Percentiles rank a stretch among this genome's conserved stretches.
Evolutionary conservation across 2,329 filamentous ascomycete genomes (phyloP).

Genomic region (Fusarium sp.): DNA sequence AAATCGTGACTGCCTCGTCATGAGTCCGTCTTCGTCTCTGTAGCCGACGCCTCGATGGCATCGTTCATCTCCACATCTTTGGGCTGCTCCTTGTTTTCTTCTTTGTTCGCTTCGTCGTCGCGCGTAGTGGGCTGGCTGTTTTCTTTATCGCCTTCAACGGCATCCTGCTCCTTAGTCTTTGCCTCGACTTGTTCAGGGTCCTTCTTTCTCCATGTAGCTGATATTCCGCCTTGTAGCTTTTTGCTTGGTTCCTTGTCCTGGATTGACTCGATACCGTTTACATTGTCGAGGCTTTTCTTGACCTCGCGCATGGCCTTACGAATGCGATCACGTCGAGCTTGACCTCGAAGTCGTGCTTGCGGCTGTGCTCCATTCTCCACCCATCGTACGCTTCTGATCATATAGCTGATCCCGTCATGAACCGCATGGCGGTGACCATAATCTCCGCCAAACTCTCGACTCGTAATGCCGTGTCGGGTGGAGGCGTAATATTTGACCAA

Average conservation of each 20-base stretch:
- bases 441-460: slow-evolving; percentile 78
- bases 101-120: slow-evolving; percentile 17
- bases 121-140: slow-evolving; percentile 52
- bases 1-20: slow-evolving; percentile 29
- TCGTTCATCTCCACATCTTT: slow-evolving; percentile 54
- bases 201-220: slow-evolving; percentile 53
- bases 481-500: slow-evolving; percentile 81
- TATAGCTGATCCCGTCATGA: slow-evolving; percentile 92
- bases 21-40: slow-evolving; percentile 34
- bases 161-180: slow-evolving; percentile 49
- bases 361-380: slow-evolving; percentile 79
- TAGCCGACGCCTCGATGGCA: slow-evolving; percentile 21
- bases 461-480: slow-evolving; percentile 83
- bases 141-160: slow-evolving; percentile 61
- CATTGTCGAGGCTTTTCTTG: slow-evolving; percentile 53
- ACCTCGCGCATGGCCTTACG: slow-evolving; percentile 67
- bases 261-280: slow-evolving; percentile 45
- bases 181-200: slow-evolving; percentile 42
- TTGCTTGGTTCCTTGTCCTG: slow-evolving; percentile 44
- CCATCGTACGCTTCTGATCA: slow-evolving; percentile 84
- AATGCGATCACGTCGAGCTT: slow-evolving; percentile 68
- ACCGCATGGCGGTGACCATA: slow-evolving; percentile 57
- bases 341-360: slow-evolving; percentile 67
- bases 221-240: slow-evolving; percentile 49
- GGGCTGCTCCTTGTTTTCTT: slow-evolving; percentile 18